Conservation (phyloP, 1,139 yeast genomes). For the Hyphopichia wangnamkhiaoensis region DNA sequence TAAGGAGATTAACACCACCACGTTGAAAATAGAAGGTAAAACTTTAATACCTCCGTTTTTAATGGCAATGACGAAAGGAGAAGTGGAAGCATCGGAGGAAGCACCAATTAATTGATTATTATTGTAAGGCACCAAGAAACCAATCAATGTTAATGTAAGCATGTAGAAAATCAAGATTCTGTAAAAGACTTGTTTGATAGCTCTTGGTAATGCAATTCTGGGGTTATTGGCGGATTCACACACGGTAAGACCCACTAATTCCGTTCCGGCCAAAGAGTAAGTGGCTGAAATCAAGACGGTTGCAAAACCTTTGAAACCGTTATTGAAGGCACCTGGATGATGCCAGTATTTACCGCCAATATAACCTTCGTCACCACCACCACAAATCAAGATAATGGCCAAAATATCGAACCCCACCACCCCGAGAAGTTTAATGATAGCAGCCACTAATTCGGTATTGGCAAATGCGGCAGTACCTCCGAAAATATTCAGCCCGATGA, state of each 20-base stretch:
- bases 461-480: conserved; percentile 63
- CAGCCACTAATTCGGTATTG: conserved; percentile 64
- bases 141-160: conserved; percentile 42
- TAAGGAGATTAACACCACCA: conserved; percentile 40
- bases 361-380: conserved; percentile 60
- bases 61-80: conserved; percentile 48
- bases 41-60: conserved; percentile 42
- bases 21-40: conserved; percentile 46
- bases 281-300: conserved; percentile 44
- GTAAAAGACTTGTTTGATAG: conserved; percentile 47
- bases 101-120: conserved; percentile 32
- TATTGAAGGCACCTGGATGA: conserved; percentile 62
- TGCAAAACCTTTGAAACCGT: conserved; percentile 57
- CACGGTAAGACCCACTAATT: conserved; percentile 42
- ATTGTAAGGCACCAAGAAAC: conserved; percentile 40
- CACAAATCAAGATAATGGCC: conserved; percentile 68
- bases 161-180: conserved; percentile 43
- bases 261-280: conserved; percentile 48
- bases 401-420: conserved; percentile 67
- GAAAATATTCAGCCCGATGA: conserved; percentile 55
- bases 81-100: conserved; percentile 32
- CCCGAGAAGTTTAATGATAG: conserved; percentile 62
- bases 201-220: conserved; percentile 39
- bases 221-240: conserved; percentile 42
- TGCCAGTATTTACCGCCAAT: conserved; percentile 61